Base-by-base conservation (phyloP, 106 monocot genomes). In the Acorus gramineus region DNA sequence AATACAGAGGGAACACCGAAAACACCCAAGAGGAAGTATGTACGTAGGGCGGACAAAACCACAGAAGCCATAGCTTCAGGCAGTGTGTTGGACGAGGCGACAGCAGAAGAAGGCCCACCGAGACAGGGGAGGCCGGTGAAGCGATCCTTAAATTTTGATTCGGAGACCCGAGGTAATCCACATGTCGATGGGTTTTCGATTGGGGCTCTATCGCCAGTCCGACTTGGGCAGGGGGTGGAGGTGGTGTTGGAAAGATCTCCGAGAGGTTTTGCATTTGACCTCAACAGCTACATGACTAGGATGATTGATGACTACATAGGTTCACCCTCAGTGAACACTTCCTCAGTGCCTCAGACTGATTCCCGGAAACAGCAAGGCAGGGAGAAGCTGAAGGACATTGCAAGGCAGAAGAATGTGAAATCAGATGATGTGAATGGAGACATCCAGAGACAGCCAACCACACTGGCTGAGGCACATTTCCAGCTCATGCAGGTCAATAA, bases 21-120 rank as follows among this genome's bases (percentile, higher is more conserved):
- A 51, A 46, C 59, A 10, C 13, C 69, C 5, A 83, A 83, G 48
- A 81, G 82, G 61, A 78, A 60, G 46, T 65, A 84, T 63, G 69
- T 67, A 13, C 47, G 76, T 43, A 81, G 72, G 64, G 7, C 3
- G 10, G 47, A 47, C 56, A 58, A 64, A 4, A 50, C 50, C 28
- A 52, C 59, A 7, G 11, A 9, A 54, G 46, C 42, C 61, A 5
- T 6, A 60, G 8, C 50, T 13, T 12, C 4, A 4, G 28, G 28
- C 28, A 28, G 28, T 28, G 28, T 28, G 28, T 28, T 28, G 28
- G 28, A 28, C 1, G 28, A 28, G 28, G 28, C 28, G 28, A 28
- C 28, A 28, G 28, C 28, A 28, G 28, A 28, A 28, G 28, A 28
- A 28, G 28, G 28, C 28, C 28, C 28, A 28, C 28, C 28, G 28